Base-by-base conservation (phyloP, 2,329 filamentous ascomycete species). In the Trichoderma citrinoviride region DNA sequence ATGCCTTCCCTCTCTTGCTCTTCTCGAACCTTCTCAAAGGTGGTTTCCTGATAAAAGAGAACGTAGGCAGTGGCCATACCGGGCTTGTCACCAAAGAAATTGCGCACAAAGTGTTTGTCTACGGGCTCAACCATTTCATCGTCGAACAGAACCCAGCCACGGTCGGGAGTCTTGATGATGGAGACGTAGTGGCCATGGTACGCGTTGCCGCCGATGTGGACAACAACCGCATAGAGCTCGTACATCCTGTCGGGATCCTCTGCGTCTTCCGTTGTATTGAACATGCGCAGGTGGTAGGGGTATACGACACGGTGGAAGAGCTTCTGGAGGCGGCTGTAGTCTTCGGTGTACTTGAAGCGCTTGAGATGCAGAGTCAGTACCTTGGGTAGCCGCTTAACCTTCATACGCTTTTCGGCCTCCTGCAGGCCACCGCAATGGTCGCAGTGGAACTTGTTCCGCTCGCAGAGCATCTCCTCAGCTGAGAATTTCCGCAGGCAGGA, bases 81-180 rank as follows among this genome's bases (percentile, higher is more conserved):
- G 0, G 90, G 89, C 73, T 91, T 92, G 74, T 97, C 95, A 17
- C 95, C 95, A 72, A 99, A 99, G 78, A 99, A 99, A 75, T 97
- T 97, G 69, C 90, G 87, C 43, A 99, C 95, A 73, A 96, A 99
- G 74, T 91, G 89, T 77, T 97, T 97, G 76, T 97, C 93, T 5
- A 99, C 95, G 0, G 95, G 95, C 76, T 99, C 95, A 5, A 99
- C 95, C 87, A 98, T 93, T 78, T 99, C 95, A 72, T 99, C 95
- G 71, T 99, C 95, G 71, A 99, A 99, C 6, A 99, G 80, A 47
- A 99, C 80, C 95, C 95, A 99, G 29, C 95, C 95, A 61, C 92
- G 87, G 74, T 98, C 95, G 73, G 96, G 89, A 0, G 95, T 98
- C 79, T 99, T 99, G 81, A 99, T 93, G 62, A 99, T 95, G 5